phyloP scores from a whole-genome alignment of 805 yeast genomes.

The Saccharomycopsis sp. region DNA sequence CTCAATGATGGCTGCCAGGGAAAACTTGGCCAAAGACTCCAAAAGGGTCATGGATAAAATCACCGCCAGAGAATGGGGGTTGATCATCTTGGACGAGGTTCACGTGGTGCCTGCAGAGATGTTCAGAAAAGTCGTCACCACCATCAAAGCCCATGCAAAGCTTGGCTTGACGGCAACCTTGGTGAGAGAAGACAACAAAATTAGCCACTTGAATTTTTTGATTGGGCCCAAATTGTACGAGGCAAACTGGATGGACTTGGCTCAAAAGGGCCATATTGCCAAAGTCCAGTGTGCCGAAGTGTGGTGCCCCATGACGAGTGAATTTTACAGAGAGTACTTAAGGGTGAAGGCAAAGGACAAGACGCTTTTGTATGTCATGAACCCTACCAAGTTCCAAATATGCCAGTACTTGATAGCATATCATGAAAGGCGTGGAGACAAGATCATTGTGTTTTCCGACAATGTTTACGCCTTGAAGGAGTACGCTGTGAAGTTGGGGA shows the following conservation, averaged over 20 bases:
- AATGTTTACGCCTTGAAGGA: conserved; percentile 95
- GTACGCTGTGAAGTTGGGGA: conserved; percentile 87
- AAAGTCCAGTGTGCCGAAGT: conserved; percentile 99
- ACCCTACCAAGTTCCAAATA: conserved; percentile 97
- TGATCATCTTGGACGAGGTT: conserved; percentile 93
- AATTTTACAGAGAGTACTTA: conserved; percentile 90
- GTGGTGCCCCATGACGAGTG: conserved; percentile 99
- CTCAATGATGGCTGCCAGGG: conserved; percentile 97
- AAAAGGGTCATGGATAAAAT: conserved; percentile 98
- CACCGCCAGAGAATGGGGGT: conserved; percentile 97
- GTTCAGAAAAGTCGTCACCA: conserved; percentile 96
- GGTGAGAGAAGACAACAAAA: conserved; percentile 97
- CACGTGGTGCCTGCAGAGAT: conserved; percentile 99
- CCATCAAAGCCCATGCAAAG: conserved; percentile 97
- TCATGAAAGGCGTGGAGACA: conserved; percentile 95
- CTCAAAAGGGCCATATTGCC: conserved; percentile 98
- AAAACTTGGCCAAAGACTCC: conserved; percentile 95
- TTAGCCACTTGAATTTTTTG: conserved; percentile 90
- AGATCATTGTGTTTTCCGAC: conserved; percentile 95
- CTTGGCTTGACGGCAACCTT: conserved; percentile 94
- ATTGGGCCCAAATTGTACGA: conserved; percentile 97
- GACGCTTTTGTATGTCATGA: conserved; percentile 93
- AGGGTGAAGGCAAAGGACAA: conserved; percentile 82
- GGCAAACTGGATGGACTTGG: conserved; percentile 99
- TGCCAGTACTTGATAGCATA: conserved; percentile 94